These are phyloP conservation scores for Plasmodium gaboni DNA, from an alignment of 169 alveolate species.

Conservation along the genomic window DNA sequence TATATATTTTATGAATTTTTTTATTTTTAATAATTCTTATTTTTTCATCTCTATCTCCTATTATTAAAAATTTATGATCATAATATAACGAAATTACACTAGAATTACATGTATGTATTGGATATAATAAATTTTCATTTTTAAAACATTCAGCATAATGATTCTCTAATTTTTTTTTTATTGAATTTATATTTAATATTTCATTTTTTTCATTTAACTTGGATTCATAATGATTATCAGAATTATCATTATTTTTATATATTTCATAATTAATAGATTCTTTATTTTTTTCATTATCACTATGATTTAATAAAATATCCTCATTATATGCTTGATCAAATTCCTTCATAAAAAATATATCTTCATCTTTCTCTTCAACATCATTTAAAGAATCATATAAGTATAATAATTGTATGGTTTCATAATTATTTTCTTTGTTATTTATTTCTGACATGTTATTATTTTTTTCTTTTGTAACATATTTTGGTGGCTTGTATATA, in stretches of 20 bases:
- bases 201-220: background rate
- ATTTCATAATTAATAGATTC: background rate
- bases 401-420: constrained; percentile 13
- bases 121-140: constrained; percentile 18
- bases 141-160: constrained; percentile 55
- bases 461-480: background rate
- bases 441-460: background rate
- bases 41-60: constrained; percentile 75
- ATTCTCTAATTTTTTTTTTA: constrained; percentile 29
- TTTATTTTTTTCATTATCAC: background rate
- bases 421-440: background rate
- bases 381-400: constrained; percentile 57
- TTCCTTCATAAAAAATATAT: constrained; percentile 69
- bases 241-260: background rate
- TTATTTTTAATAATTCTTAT: constrained; percentile 68
- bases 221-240: background rate
- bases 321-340: constrained; percentile 22
- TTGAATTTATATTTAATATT: constrained; percentile 4
- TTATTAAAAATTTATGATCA: constrained; percentile 55
- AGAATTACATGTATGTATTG: constrained; percentile 48
- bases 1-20: constrained; percentile 42
- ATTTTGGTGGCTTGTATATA: background rate
- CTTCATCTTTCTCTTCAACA: constrained; percentile 59
- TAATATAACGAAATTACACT: constrained; percentile 42
- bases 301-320: background rate